phyloP scores from a whole-genome alignment of 345 rosid genomes.

The Lumnitzera littorea region DNA sequence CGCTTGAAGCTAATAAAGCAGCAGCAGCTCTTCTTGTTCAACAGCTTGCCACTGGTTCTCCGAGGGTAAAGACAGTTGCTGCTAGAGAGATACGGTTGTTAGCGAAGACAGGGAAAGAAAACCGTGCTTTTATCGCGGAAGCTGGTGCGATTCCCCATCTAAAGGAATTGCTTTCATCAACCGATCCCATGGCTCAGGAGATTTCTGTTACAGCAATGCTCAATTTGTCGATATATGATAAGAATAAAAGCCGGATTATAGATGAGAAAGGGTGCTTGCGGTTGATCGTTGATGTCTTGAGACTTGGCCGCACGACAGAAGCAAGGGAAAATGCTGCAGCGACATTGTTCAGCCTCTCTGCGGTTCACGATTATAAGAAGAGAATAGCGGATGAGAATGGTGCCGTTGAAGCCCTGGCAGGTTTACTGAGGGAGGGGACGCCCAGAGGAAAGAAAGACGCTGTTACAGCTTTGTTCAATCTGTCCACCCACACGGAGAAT shows the following conservation, averaged over 20 bases:
- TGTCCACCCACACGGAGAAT: slow-evolving; percentile 77
- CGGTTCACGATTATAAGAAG: slow-evolving; percentile 89
- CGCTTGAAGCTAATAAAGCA: slow-evolving; percentile 74
- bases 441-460: slow-evolving; percentile 92
- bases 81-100: slow-evolving; percentile 76
- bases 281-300: slow-evolving; percentile 63
- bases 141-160: slow-evolving; percentile 89
- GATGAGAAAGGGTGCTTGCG: slow-evolving; percentile 72
- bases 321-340: slow-evolving; percentile 96
- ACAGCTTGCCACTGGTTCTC: slow-evolving; percentile 59
- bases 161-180: slow-evolving; percentile 46
- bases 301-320: slow-evolving; percentile 64
- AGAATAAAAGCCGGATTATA: slow-evolving; percentile 76
- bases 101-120: slow-evolving; percentile 86
- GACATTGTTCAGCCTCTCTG: slow-evolving; percentile 81
- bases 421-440: slow-evolving; percentile 61
- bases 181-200: slow-evolving; percentile 66
- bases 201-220: slow-evolving; percentile 91
- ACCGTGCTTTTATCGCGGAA: slow-evolving; percentile 77
- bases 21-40: slow-evolving; percentile 61
- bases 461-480: slow-evolving; percentile 79
- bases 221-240: slow-evolving; percentile 76
- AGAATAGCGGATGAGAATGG: slow-evolving; percentile 58
- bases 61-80: slow-evolving; percentile 54
- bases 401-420: slow-evolving; percentile 70